These are phyloP conservation scores for Candida sanyaensis DNA, from an alignment of 1,139 yeast genomes.

Conservation along the genomic window DNA sequence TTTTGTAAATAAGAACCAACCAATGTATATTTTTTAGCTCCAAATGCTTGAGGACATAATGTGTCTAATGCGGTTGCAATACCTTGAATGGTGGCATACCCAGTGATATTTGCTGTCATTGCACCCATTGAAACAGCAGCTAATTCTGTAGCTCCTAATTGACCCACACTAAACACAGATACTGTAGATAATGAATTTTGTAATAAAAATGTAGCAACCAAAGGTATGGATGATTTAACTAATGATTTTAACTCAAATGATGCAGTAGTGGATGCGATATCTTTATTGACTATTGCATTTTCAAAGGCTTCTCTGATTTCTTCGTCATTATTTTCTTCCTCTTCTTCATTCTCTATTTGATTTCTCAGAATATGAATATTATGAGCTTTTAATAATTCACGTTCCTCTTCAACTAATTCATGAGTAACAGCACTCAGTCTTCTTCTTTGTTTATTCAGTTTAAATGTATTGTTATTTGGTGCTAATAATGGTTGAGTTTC, in stretches of 20 bases:
- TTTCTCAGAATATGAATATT: conserved; percentile 18
- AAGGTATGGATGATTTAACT: conserved; percentile 48
- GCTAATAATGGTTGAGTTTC: conserved; percentile 18
- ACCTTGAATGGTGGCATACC: conserved; percentile 60
- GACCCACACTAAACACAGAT: conserved; percentile 61
- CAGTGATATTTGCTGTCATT: conserved; percentile 62
- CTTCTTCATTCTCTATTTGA: background rate
- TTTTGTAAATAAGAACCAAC: conserved; percentile 58
- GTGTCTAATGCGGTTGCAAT: conserved; percentile 61
- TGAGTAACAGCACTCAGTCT: conserved; percentile 29
- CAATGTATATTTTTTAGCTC: conserved; percentile 52
- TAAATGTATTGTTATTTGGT: conserved; percentile 2
- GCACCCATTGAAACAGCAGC: conserved; percentile 67
- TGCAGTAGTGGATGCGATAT: conserved; percentile 27
- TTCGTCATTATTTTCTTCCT: conserved; percentile 26
- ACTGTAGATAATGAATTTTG: conserved; percentile 60
- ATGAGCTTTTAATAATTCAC: conserved; percentile 35
- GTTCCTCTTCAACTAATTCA: conserved; percentile 36
- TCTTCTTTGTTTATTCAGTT: conserved; percentile 13
- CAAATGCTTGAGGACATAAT: conserved; percentile 61
- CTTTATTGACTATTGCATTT: conserved; percentile 32
- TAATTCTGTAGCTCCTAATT: conserved; percentile 56
- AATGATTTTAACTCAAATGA: conserved; percentile 42
- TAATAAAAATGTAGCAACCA: conserved; percentile 53
- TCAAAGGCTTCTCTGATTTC: conserved; percentile 36